Evolutionary conservation across 192 early-diverging fungal genomes (phyloP), one percentile per base, ranked within the genome.

Genomic region (Rhizoclosmatium globosum): DNA sequence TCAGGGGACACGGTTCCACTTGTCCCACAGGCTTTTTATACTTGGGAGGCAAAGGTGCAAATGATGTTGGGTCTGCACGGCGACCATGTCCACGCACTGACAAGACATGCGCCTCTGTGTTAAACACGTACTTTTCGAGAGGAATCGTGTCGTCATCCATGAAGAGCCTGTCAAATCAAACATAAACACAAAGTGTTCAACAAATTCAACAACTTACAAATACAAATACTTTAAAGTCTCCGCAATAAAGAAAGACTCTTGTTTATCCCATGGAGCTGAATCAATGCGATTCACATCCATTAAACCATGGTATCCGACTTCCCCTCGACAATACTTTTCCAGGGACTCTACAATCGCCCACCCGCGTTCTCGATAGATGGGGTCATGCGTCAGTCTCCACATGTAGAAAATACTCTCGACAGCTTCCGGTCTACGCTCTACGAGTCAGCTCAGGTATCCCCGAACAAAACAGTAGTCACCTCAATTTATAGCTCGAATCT

Each of bases 201-300:
- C 78, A 99, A 74, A 81, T 95, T 98, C 39, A 96, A 86, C 31
- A 31, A 48, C 73, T 74, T 62, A 74, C 78, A 99, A 74, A 81
- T 95, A 99, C 39, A 96, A 86, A 81, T 99, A 99, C 84, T 99
- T 99, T 73, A 99, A 89, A 0, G 96, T 97, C 81, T 99, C 97
- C 0, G 96, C 96, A 71, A 97, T 81, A 79, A 98, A 96, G 84
- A 96, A 98, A 48, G 70, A 76, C 58, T 89, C 82, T 71, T 80
- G 74, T 39, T 81, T 47, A 66, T 87, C 84, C 13, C 17, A 42
- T 42, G 46, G 53, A 3, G 9, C 75, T 17, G 74, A 43, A 7
- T 61, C 31, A 3, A 46, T 21, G 47, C 39, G 45, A 56, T 39
- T 31, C 17, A 84, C 83, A 66, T 81, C 46, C 2, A 11, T 6